A percentile compares a stretch with the other conserved stretches of the same genome.
phyloP scores from a whole-genome alignment of 805 yeast species.

The Yarrowia osloensis region DNA sequence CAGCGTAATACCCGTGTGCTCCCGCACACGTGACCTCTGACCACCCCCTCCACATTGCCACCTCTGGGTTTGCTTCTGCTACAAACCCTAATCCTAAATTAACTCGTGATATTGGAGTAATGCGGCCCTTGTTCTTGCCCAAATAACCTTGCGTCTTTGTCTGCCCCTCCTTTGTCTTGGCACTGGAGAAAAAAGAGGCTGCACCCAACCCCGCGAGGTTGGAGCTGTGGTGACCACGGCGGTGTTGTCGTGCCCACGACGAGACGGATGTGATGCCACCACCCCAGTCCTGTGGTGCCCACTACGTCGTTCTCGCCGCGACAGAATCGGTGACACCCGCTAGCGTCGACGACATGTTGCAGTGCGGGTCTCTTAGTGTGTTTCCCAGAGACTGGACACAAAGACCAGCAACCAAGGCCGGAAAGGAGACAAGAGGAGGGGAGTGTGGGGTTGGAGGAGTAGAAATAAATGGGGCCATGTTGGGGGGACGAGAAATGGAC shows the following conservation, averaged over 20 bases:
- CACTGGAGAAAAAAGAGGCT: background rate
- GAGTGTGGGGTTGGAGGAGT: background rate
- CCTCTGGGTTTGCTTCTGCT: background rate
- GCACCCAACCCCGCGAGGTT: conserved; percentile 13
- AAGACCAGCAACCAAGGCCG: conserved; percentile 14
- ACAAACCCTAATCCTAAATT: background rate
- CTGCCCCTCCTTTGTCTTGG: conserved; percentile 15
- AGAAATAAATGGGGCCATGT: background rate
- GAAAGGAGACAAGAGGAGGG: conserved; percentile 11
- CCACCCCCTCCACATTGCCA: background rate
- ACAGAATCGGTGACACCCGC: no score
- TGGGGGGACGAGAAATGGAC: no score
- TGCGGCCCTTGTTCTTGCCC: conserved; percentile 15
- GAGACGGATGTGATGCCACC: background rate
- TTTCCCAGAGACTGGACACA: background rate
- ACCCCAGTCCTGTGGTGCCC: background rate
- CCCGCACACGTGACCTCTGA: background rate
- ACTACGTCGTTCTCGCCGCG: background rate
- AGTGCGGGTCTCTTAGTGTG: conserved; percentile 13
- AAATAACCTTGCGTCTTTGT: background rate
- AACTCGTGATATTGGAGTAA: conserved; percentile 1
- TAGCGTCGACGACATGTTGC: conserved; percentile 11
- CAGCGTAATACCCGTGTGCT: no score
- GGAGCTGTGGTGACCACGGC: background rate
- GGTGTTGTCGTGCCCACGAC: background rate